Conservation (phyloP, 495 filamentous ascomycete genomes). For the Patellaria atrata region DNA sequence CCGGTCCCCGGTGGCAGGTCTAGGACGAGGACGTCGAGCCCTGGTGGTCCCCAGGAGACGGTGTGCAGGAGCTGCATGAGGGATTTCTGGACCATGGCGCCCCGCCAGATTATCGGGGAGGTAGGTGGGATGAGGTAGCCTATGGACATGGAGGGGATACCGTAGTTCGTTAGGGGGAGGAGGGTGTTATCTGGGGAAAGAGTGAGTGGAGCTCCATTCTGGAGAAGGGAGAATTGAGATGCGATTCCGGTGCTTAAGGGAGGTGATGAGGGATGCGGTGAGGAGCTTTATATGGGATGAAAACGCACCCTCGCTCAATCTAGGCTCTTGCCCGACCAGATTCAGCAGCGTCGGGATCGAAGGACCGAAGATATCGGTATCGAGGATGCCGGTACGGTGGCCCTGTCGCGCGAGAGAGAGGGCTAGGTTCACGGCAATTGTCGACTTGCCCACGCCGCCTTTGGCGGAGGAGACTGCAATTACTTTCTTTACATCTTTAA, state of each 20-base stretch:
- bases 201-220: not conserved
- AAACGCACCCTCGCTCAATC: constrained; percentile 44
- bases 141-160: constrained; percentile 96
- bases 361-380: constrained; percentile 93
- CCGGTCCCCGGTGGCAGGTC: constrained; percentile 92
- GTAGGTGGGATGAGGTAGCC: constrained; percentile 74
- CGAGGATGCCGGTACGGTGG: constrained; percentile 70
- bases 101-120: constrained; percentile 80
- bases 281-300: not conserved
- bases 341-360: constrained; percentile 84
- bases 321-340: constrained; percentile 57
- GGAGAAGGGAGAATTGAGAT: constrained; percentile 4
- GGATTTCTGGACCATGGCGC: constrained; percentile 95
- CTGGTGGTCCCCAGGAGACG: constrained; percentile 82
- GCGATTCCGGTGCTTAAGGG: no score
- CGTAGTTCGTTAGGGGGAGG: constrained; percentile 84
- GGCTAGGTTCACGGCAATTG: constrained; percentile 81
- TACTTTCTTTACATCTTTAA: constrained; percentile 70
- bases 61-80: constrained; percentile 89
- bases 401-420: constrained; percentile 71
- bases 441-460: constrained; percentile 92
- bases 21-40: constrained; percentile 70
- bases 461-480: constrained; percentile 92
- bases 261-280: not conserved
- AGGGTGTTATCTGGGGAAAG: constrained; percentile 53